Evolutionary conservation across 2,329 filamentous ascomycete genomes (phyloP).

Genomic region (Trichoderma endophyticum): DNA sequence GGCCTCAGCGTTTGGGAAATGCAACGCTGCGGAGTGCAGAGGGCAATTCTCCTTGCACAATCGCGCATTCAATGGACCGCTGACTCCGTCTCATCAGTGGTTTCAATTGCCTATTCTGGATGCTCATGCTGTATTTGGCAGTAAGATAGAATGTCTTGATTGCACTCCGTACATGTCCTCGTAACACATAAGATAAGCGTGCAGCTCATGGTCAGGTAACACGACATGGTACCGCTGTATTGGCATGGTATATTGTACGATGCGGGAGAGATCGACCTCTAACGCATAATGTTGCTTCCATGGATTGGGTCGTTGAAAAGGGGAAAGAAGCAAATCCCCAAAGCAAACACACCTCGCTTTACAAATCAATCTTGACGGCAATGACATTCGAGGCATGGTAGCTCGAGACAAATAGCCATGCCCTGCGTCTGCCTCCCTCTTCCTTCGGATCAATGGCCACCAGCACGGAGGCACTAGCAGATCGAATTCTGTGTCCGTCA

Average conservation of each 20-base stretch:
- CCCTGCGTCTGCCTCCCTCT: slow-evolving; percentile 44
- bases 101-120: neutral
- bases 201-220: neutral
- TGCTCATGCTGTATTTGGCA: neutral
- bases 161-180: neutral
- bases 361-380: slow-evolving; percentile 52
- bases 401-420: slow-evolving; percentile 58
- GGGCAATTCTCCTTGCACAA: neutral
- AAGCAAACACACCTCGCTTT: neutral
- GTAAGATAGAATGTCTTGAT: neutral
- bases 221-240: neutral
- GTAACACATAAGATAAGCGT: neutral
- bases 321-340: neutral
- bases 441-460: slow-evolving; percentile 48
- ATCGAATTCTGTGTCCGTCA: slow-evolving; percentile 49
- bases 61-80: neutral
- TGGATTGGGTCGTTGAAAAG: neutral
- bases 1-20: neutral
- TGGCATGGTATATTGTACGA: neutral
- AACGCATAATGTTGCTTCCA: no score
- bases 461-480: slow-evolving; percentile 50
- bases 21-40: neutral
- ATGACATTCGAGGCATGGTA: slow-evolving; percentile 48
- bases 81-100: neutral
- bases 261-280: neutral